Evolutionary conservation across 192 early-diverging fungal species (phyloP).

Genomic region (Umbelopsis sp.): DNA sequence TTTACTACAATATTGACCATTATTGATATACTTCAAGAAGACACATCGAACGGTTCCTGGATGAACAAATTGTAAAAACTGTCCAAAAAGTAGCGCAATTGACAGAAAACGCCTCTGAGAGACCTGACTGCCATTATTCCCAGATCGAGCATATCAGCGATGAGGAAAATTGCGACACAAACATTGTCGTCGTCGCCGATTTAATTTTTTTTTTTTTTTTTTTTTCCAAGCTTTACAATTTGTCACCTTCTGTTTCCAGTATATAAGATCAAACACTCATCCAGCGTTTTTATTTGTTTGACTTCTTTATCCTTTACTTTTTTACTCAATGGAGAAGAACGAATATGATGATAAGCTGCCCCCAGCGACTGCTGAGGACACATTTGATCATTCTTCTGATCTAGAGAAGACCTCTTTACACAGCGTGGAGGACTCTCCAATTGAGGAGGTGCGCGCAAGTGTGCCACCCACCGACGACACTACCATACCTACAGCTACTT

Average conservation of each 20-base stretch:
- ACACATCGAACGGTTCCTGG: too few species aligned
- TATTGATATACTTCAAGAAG: too few species aligned
- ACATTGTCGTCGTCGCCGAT: not conserved
- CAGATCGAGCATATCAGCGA: not conserved
- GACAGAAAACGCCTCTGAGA: not conserved
- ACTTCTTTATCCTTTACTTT: not conserved
- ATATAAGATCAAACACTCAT: not conserved
- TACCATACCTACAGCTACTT: conserved; percentile 66
- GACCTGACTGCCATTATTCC: not conserved
- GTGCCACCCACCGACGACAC: conserved; percentile 74
- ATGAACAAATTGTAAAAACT: not conserved
- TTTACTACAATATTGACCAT: too few species aligned
- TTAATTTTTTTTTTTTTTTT: conserved; percentile 1
- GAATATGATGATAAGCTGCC: not conserved
- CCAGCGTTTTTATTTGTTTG: too few species aligned
- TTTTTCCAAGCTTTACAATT: not conserved
- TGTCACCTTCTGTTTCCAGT: not conserved
- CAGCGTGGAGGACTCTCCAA: conserved; percentile 55
- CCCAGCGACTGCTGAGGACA: not conserved
- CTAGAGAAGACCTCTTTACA: not conserved
- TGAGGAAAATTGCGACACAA: conserved; percentile 9
- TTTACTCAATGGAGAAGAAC: conserved; percentile 7
- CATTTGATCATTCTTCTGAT: not conserved
- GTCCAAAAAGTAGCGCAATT: not conserved
- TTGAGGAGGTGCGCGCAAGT: conserved; percentile 69